A percentile compares a stretch with the other conserved stretches of the same genome.
Conservation (phyloP, 306 rosid genomes). For the Trifolium pratense region DNA sequence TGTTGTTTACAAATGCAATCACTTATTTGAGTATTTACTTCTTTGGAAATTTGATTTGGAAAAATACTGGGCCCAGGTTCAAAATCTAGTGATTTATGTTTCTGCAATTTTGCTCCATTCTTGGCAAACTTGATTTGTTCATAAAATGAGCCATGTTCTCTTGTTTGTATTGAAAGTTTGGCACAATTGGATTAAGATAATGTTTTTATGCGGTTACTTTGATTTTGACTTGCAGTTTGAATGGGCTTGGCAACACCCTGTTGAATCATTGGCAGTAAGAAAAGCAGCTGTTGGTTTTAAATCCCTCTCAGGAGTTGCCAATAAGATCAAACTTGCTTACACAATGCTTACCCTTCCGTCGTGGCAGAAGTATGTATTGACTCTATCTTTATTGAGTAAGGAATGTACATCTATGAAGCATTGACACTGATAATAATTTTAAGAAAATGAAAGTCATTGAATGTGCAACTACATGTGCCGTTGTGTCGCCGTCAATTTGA, state of each 20-base stretch:
- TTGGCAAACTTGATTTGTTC: neutral
- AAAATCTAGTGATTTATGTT: neutral
- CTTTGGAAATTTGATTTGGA: slow-evolving; percentile 6
- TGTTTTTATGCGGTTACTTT: slow-evolving; percentile 13
- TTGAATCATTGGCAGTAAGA: slow-evolving; percentile 86
- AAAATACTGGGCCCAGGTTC: slow-evolving; percentile 13
- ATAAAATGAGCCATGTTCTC: neutral
- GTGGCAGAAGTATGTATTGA: slow-evolving; percentile 68
- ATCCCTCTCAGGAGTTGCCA: slow-evolving; percentile 83
- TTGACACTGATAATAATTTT: neutral
- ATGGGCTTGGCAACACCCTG: slow-evolving; percentile 99
- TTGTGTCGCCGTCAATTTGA: neutral
- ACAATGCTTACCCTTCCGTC: slow-evolving; percentile 93
- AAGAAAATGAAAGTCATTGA: neutral
- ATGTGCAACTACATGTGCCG: neutral
- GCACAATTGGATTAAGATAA: neutral
- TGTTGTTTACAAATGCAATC: slow-evolving; percentile 13
- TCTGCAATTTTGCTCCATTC: neutral
- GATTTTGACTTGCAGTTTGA: slow-evolving; percentile 75
- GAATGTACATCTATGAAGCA: slow-evolving; percentile 1
- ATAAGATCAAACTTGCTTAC: slow-evolving; percentile 89
- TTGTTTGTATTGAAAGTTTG: neutral
- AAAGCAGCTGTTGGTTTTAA: slow-evolving; percentile 81
- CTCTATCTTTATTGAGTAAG: slow-evolving; percentile 16
- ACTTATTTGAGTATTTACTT: slow-evolving; percentile 7